A percentile compares a stretch with the other conserved stretches of the same genome.
Conservation (phyloP, 2,329 filamentous ascomycete genomes). For the Ramularia endophylla region DNA sequence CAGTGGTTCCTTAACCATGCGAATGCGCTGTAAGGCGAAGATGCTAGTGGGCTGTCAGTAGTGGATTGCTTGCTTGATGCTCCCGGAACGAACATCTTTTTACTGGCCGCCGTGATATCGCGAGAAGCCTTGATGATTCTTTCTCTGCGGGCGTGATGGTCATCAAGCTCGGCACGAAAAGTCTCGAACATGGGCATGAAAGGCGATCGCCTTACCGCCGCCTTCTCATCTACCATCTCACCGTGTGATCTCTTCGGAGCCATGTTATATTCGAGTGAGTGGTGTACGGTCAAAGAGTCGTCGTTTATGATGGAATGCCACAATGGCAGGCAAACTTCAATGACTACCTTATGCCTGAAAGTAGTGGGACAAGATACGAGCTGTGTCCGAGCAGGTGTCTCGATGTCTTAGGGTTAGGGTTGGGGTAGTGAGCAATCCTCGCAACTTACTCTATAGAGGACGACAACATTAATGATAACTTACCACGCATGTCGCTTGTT, state of each 20-base stretch:
- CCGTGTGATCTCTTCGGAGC: constrained; percentile 14
- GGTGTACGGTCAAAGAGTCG: no score
- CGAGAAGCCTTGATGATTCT: constrained; percentile 83
- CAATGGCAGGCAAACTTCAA: no score
- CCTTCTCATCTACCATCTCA: constrained; percentile 17
- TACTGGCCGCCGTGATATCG: constrained; percentile 89
- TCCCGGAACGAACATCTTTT: constrained; percentile 71
- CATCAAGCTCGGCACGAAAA: constrained; percentile 83
- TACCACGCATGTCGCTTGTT: no score
- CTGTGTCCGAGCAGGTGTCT: no score
- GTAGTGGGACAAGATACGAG: no score
- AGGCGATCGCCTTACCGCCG: constrained; percentile 31
- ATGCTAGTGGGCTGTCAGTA: constrained; percentile 51
- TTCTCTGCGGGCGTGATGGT: constrained; percentile 90
- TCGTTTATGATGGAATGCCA: no score
- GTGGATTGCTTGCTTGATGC: not conserved
- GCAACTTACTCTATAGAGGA: no score
- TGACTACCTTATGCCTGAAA: no score
- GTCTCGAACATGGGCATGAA: constrained; percentile 69
- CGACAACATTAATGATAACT: no score
- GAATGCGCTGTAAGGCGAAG: constrained; percentile 73
- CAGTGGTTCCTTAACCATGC: constrained; percentile 53
- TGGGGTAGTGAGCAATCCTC: no score
- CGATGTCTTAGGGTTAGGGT: no score
- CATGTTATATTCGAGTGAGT: constrained; percentile 3